A percentile compares a stretch with the other conserved stretches of the same genome.
Evolutionary conservation across 164 flowering plant genomes (phyloP).

Genomic region (Tinospora cordifolia): DNA sequence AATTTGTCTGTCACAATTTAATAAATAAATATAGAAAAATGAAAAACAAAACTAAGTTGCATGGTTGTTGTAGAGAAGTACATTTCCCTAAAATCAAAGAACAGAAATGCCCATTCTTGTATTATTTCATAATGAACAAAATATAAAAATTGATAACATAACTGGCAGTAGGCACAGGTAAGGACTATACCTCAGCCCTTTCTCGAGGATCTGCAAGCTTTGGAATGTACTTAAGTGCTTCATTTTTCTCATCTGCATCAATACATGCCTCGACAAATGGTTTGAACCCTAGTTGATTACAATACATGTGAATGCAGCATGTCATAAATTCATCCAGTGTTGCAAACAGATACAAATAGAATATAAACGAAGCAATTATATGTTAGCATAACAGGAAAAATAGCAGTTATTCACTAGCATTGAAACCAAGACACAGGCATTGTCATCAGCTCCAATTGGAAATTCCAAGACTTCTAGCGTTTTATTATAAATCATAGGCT

Average conservation of each 20-base stretch:
- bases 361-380: background rate
- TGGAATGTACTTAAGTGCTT: constrained; percentile 92
- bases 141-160: background rate
- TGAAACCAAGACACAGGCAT: background rate
- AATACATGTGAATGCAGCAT: background rate
- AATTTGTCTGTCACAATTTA: background rate
- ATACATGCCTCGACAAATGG: constrained; percentile 98
- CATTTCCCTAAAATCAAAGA: background rate
- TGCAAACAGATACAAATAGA: background rate
- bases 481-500: too few relatives aligned
- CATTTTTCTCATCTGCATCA: constrained; percentile 79
- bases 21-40: too few relatives aligned
- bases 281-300: constrained; percentile 50
- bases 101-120: background rate
- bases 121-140: background rate
- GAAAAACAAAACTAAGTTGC: too few relatives aligned
- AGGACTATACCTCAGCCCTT: constrained; percentile 75
- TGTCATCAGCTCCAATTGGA: background rate
- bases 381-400: background rate
- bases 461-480: too few relatives aligned
- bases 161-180: background rate
- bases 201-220: constrained; percentile 82
- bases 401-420: background rate
- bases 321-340: background rate
- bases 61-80: too few relatives aligned